These are phyloP conservation scores for Leccinum longicurvipes DNA, from an alignment of 768 basidiomycete species.

Conservation along the genomic window DNA sequence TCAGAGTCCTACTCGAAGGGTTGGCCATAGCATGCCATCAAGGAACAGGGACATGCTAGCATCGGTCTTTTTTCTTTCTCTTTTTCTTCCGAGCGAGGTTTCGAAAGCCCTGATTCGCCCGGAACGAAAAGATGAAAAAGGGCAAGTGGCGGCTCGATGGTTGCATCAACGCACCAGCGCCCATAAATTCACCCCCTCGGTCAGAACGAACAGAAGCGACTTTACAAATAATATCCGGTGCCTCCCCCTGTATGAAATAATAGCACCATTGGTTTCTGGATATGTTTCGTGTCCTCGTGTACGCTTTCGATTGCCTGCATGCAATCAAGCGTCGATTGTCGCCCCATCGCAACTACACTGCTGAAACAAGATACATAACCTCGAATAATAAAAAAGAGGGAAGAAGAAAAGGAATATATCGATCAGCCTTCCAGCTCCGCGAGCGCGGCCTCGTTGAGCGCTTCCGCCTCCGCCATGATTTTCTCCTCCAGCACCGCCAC, in stretches of 20 bases:
- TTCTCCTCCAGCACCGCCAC: constrained; percentile 75
- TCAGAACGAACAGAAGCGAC: no score
- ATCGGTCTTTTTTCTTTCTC: neutral
- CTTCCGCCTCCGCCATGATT: constrained; percentile 83
- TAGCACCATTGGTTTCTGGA: neutral
- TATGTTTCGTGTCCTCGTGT: neutral
- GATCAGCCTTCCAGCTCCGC: constrained; percentile 52
- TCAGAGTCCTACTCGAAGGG: no score
- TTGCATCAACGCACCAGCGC: neutral
- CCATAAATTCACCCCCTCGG: no score
- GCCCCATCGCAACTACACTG: neutral
- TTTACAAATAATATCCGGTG: neutral
- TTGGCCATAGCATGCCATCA: no score
- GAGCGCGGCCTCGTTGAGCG: constrained; percentile 71
- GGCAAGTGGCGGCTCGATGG: neutral
- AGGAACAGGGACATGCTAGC: neutral
- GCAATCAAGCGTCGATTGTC: neutral
- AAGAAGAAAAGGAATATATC: neutral
- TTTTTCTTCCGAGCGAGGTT: neutral
- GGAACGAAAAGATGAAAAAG: neutral
- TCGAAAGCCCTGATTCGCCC: neutral
- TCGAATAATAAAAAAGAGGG: neutral
- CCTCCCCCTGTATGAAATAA: neutral
- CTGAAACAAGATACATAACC: neutral
- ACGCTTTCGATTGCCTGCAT: neutral